Percentiles rank a stretch among this genome's conserved stretches.
Conservation (phyloP, 2,329 filamentous ascomycete species). For the Diplodia mutila region DNA sequence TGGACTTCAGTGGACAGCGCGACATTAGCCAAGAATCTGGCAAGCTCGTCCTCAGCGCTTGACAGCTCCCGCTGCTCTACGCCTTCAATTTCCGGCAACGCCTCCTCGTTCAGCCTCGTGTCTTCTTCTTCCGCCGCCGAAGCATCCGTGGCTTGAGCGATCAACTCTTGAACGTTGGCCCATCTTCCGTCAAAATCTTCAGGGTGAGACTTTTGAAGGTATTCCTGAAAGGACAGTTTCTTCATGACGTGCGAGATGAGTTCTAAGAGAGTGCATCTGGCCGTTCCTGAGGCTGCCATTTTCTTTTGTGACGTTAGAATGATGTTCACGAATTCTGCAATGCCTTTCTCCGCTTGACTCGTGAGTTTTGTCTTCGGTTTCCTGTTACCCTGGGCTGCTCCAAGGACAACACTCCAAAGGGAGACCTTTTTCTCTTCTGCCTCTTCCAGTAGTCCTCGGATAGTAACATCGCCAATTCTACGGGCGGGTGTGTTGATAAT, state of each 20-base stretch:
- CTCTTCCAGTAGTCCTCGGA: slow-evolving; percentile 74
- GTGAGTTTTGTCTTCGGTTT: slow-evolving; percentile 59
- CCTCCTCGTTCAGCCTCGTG: slow-evolving; percentile 50
- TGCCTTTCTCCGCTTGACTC: slow-evolving; percentile 59
- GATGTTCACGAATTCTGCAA: slow-evolving; percentile 62
- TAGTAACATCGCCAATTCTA: slow-evolving; percentile 77
- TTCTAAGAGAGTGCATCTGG: slow-evolving; percentile 45
- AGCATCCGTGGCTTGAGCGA: slow-evolving; percentile 77
- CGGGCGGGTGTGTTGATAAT: slow-evolving; percentile 84
- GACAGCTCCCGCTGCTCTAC: slow-evolving; percentile 62
- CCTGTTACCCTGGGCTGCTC: slow-evolving; percentile 56
- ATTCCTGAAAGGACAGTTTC: slow-evolving; percentile 73
- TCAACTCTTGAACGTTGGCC: slow-evolving; percentile 89
- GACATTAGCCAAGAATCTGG: slow-evolving; percentile 86
- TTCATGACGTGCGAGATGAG: slow-evolving; percentile 62
- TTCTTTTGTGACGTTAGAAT: slow-evolving; percentile 62
- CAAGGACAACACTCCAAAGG: slow-evolving; percentile 76
- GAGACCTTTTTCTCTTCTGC: slow-evolving; percentile 70
- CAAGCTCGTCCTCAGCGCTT: slow-evolving; percentile 65
- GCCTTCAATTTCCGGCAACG: slow-evolving; percentile 69
- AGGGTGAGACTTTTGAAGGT: slow-evolving; percentile 70
- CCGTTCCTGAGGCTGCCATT: slow-evolving; percentile 49
- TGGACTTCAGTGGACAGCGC: slow-evolving; percentile 81
- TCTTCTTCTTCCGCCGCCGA: slow-evolving; percentile 49
- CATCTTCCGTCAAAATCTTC: slow-evolving; percentile 79